Base-by-base conservation (phyloP, 2,329 filamentous ascomycete species). In the Epichloe uncinata region DNA sequence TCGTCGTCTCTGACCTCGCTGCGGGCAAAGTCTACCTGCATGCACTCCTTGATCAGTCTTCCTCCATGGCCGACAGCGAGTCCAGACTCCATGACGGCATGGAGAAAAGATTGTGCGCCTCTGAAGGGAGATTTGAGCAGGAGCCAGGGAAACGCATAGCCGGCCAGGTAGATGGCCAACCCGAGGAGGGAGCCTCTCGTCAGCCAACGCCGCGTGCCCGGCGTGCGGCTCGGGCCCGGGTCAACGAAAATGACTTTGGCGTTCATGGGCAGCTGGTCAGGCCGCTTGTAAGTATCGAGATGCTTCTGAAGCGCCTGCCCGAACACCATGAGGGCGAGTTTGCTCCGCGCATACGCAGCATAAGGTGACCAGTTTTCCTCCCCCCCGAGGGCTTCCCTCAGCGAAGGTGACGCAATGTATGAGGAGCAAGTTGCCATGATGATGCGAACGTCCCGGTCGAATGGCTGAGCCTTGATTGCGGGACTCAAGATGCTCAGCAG, bases 221-320 rank as follows among this genome's bases (percentile, higher is more conserved):
- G 88, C 8, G 91, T 97, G 48, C 93, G 81, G 22, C 82, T 78
- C 56, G 84, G 79, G 18, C 93, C 91, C 0, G 93, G 93, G 60
- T 98, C 91, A 2, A 90, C 87, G 52, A 95, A 77, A 46, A 95
- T 73, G 43, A 96, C 88, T 35, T 87, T 80, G 3, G 89, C 77
- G 57, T 88, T 95, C 71, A 83, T 84, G 1, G 88, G 88, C 45
- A 86, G 72, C 54, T 84, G 78, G 63, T 98, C 93, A 0, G 90
- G 88, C 22, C 93, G 78, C 60, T 86, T 79, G 66, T 94, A 95
- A 2, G 83, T 72, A 56, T 89, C 82, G 44, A 98, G 74, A 63
- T 96, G 91, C 64, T 95, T 93, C 68, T 97, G 91, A 65, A 91
- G 95, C 8, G 91, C 85, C 45, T 84, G 78, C 0, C 87, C 90